phyloP scores from a whole-genome alignment of 495 filamentous ascomycete species.

The Tuber aestivum region DNA sequence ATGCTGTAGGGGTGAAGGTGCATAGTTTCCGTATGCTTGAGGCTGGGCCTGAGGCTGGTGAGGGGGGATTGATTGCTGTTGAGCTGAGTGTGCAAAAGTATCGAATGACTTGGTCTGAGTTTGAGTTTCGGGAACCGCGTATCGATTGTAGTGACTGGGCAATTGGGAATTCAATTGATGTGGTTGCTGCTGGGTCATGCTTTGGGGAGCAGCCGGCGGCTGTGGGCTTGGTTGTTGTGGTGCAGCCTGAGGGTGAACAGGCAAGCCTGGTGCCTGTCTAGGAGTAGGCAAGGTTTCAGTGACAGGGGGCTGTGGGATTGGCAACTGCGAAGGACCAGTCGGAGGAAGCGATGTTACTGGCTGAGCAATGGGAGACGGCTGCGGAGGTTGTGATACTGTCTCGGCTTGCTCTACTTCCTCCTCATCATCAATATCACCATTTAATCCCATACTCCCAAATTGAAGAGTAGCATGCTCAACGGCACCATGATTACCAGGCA shows the following conservation, averaged over 20 bases:
- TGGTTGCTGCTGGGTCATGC: constrained; percentile 44
- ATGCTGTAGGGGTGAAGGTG: constrained; percentile 72
- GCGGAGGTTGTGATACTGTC: constrained; percentile 87
- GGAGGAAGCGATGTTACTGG: constrained; percentile 89
- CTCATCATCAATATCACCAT: constrained; percentile 87
- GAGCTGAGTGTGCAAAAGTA: constrained; percentile 79
- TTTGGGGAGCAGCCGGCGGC: constrained; percentile 49
- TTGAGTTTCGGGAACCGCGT: constrained; percentile 53
- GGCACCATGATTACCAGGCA: constrained; percentile 89
- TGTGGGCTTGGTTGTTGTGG: constrained; percentile 41
- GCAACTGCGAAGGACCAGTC: constrained; percentile 48
- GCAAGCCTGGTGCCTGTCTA: constrained; percentile 63
- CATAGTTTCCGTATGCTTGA: constrained; percentile 65
- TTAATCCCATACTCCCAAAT: constrained; percentile 91
- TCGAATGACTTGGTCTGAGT: constrained; percentile 81
- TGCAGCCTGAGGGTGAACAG: constrained; percentile 56
- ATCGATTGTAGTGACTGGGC: constrained; percentile 62
- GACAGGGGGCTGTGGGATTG: constrained; percentile 51
- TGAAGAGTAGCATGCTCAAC: constrained; percentile 92
- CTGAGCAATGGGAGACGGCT: constrained; percentile 84
- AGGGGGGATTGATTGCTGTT: constrained; percentile 46
- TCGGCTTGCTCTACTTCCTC: constrained; percentile 95
- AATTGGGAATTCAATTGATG: constrained; percentile 42
- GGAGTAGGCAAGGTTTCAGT: constrained; percentile 59
- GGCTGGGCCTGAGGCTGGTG: constrained; percentile 60